These are phyloP conservation scores for Narthecium ossifragum DNA, from an alignment of 106 monocot genomes.

Conservation along the genomic window DNA sequence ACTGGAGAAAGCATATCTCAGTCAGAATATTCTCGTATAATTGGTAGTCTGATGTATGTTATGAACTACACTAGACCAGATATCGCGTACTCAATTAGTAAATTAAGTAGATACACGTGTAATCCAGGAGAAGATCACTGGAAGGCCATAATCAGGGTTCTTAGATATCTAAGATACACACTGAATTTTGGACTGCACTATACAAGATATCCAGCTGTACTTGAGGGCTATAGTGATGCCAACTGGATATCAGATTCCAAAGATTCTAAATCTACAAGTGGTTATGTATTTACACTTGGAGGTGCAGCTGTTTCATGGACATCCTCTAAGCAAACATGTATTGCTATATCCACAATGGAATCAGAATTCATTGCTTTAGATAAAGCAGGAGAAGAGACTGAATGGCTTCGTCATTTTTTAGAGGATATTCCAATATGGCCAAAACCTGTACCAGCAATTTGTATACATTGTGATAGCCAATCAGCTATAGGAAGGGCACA, in stretches of 20 bases:
- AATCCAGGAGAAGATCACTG: background rate
- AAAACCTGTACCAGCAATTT: background rate
- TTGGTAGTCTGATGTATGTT: too few relatives aligned
- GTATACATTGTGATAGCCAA: background rate
- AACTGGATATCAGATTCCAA: background rate
- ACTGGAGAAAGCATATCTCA: too few relatives aligned
- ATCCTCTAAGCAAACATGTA: conserved; percentile 1
- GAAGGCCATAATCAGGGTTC: background rate
- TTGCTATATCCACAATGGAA: background rate
- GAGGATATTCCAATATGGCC: background rate
- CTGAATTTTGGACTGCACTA: background rate
- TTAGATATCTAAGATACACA: background rate
- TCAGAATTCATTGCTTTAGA: background rate
- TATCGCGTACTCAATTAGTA: too few relatives aligned
- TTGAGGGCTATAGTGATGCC: background rate
- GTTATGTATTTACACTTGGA: background rate
- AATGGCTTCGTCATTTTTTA: background rate
- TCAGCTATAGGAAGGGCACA: background rate
- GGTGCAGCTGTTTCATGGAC: background rate
- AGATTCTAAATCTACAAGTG: background rate
- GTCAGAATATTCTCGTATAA: too few relatives aligned
- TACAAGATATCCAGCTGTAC: background rate
- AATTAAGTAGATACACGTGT: background rate
- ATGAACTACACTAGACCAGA: too few relatives aligned
- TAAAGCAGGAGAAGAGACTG: background rate